Conservation (phyloP, 768 basidiomycete species). For the Gymnopilus dilepis region DNA sequence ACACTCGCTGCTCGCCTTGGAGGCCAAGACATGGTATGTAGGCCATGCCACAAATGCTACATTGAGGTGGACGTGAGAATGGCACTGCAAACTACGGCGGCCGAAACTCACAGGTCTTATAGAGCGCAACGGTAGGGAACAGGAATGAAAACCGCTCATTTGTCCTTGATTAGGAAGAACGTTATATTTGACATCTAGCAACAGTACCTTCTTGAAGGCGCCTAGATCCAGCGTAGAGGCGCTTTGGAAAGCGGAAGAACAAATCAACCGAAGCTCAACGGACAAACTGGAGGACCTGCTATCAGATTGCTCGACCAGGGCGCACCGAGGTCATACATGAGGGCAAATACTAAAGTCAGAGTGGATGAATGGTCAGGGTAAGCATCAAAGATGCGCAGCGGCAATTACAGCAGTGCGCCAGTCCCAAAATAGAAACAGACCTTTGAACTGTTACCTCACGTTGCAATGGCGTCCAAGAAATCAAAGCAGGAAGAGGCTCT, state of each 20-base stretch:
- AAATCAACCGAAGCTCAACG: too few relatives aligned
- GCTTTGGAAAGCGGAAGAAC: too few relatives aligned
- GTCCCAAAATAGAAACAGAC: neutral
- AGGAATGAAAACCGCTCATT: neutral
- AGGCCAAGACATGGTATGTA: neutral
- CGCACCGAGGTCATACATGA: neutral
- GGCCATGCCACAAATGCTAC: neutral
- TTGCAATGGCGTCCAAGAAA: constrained; percentile 54
- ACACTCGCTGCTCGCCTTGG: neutral
- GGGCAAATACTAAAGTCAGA: neutral
- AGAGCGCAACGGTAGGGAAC: neutral
- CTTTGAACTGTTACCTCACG: constrained; percentile 5
- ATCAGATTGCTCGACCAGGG: neutral
- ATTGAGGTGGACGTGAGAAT: neutral
- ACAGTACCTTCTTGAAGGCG: neutral
- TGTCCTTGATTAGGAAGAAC: neutral
- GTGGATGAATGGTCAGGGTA: neutral
- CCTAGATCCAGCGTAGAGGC: neutral
- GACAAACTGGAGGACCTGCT: neutral
- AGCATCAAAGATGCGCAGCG: neutral
- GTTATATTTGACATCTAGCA: neutral
- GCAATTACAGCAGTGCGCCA: neutral
- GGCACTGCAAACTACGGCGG: neutral
- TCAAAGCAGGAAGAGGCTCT: constrained; percentile 89
- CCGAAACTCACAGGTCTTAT: neutral